Evolutionary conservation across 2,329 filamentous ascomycete species (phyloP), one percentile per base, ranked within the genome.

Genomic region (Pseudogymnoascus sp.): DNA sequence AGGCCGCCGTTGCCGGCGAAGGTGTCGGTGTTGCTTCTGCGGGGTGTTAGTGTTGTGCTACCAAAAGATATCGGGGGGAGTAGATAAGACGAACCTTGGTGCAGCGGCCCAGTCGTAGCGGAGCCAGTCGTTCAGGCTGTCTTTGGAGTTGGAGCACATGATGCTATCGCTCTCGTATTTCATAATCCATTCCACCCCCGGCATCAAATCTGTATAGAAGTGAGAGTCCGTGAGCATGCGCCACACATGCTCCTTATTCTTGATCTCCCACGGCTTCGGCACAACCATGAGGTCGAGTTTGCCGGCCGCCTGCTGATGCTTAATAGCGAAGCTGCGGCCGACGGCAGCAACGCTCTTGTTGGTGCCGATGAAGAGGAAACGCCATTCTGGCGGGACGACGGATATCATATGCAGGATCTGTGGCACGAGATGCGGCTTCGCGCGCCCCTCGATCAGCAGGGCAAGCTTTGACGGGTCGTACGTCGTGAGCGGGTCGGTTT

Each of bases 131-230:
- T 85, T 79, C 41, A 85, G 70, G 66, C 79, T 80, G 41, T 71
- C 75, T n/a, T 75, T 74, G 10, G 81, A 81, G 69, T 84, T 84
- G 63, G 81, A 79, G 68, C 82, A 85, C 54, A 84, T 72, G 54
- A 85, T 82, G 68, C 79, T 82, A 69, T 85, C 82, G n/a, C 77
- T 75, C 67, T 84, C 81, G 68, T 79, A 85, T 69, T 80, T 80
- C 62, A 85, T 74, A 25, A 85, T 71, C 80, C 80, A 84, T 71
- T 84, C 81, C 36, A 79, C 80, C 0, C 74, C 76, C 0, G 80
- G 77, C 16, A 83, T 69, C 60, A 82, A 78, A 66, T 80, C 77
- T 66, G 82, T 75, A 69, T 85, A 85, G 69, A 85, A 83, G 41
- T 80, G 76, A 1, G 76, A 62, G 67, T 81, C 79, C 2, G 82